Evolutionary conservation across 345 rosid species (phyloP).

Genomic region (Camelina neglecta): DNA sequence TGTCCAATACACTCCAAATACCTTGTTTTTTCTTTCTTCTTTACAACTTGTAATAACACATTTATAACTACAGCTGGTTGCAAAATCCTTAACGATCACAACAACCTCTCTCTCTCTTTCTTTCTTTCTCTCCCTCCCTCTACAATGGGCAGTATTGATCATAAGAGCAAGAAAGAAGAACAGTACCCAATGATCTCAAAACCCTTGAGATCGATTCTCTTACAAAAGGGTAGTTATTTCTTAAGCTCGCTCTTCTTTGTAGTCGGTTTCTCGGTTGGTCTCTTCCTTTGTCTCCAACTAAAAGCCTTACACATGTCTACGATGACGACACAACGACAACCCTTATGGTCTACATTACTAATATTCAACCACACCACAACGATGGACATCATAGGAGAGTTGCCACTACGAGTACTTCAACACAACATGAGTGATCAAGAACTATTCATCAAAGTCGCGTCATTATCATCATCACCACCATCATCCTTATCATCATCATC

Average conservation of each 20-base stretch:
- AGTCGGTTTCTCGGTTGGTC: conserved; percentile 52
- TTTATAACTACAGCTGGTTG: conserved; percentile 19
- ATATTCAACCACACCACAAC: conserved; percentile 31
- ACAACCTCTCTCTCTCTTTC: conserved; percentile 2
- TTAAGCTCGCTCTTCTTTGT: conserved; percentile 42
- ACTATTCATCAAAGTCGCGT: conserved; percentile 55
- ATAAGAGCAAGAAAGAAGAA: conserved; percentile 37
- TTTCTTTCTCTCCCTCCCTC: conserved; percentile 8
- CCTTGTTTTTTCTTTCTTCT: conserved; percentile 16
- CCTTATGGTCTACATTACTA: conserved; percentile 36
- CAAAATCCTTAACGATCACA: conserved; percentile 23
- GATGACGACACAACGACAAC: conserved; percentile 21
- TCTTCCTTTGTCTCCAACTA: conserved; percentile 46
- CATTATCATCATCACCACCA: conserved; percentile 21
- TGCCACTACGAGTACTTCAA: conserved; percentile 25
- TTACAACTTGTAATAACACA: conserved; percentile 31
- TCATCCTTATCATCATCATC: conserved; percentile 20
- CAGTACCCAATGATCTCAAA: conserved; percentile 19
- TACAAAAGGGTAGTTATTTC: conserved; percentile 23
- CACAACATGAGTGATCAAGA: conserved; percentile 73
- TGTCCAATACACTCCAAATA: conserved; percentile 17
- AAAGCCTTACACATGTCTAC: conserved; percentile 40
- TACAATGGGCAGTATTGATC: conserved; percentile 24
- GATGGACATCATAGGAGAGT: conserved; percentile 8
- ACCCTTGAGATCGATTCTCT: conserved; percentile 25